A percentile compares a stretch with the other conserved stretches of the same genome.
Conservation (phyloP, 768 basidiomycete species). For the Sistotremastrum suecicum region DNA sequence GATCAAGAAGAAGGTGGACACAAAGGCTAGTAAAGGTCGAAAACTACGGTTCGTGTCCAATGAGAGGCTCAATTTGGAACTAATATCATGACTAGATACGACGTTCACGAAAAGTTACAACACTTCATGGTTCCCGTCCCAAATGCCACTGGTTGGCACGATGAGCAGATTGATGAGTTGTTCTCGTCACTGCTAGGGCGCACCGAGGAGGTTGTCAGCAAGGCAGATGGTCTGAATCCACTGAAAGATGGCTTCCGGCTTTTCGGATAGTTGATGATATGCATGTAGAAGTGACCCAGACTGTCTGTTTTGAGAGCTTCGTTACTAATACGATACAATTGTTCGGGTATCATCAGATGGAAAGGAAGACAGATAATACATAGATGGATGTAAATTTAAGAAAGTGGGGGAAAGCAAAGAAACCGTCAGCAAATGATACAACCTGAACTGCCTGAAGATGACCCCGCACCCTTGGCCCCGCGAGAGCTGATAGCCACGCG, state of each 20-base stretch:
- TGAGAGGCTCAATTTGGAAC: neutral
- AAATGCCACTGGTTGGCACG: conserved; percentile 58
- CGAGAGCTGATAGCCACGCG: conserved; percentile 69
- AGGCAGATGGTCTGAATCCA: conserved; percentile 15
- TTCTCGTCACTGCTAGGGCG: conserved; percentile 74
- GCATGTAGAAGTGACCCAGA: neutral
- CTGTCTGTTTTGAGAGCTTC: too few relatives aligned
- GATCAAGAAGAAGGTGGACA: conserved; percentile 82
- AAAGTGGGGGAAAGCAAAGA: too few relatives aligned
- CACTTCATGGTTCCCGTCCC: conserved; percentile 93
- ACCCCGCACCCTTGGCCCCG: conserved; percentile 39
- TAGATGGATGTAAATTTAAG: too few relatives aligned
- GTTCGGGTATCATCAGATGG: too few relatives aligned
- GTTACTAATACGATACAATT: too few relatives aligned
- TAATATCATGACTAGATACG: conserved; percentile 41
- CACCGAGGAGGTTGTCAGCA: conserved; percentile 14
- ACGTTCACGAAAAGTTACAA: conserved; percentile 90
- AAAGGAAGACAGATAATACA: too few relatives aligned
- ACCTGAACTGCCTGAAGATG: too few relatives aligned
- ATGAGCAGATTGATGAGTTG: conserved; percentile 91
- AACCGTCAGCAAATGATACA: too few relatives aligned
- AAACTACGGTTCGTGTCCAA: conserved; percentile 55
- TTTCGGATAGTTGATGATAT: conserved; percentile 32
- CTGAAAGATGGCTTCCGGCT: conserved; percentile 37
- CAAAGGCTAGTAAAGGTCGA: conserved; percentile 89